Conservation (phyloP, 2,329 filamentous ascomycete species). For the Colletotrichum navitas region DNA sequence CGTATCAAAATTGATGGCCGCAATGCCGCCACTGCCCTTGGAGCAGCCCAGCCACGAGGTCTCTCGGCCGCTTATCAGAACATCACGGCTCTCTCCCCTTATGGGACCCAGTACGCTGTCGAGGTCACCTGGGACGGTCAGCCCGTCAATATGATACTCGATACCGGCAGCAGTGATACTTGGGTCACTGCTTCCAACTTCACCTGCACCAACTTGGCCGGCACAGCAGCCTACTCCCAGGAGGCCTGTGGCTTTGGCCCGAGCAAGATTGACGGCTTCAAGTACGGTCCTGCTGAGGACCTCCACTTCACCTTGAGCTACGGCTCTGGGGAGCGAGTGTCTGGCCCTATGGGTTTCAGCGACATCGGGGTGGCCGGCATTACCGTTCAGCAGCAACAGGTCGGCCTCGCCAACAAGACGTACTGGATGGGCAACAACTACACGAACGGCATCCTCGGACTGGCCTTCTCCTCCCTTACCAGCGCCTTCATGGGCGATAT, state of each 20-base stretch:
- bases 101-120: slow-evolving; percentile 58
- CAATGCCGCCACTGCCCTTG: slow-evolving; percentile 50
- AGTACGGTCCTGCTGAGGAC: slow-evolving; percentile 53
- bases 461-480: slow-evolving; percentile 64
- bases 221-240: slow-evolving; percentile 48
- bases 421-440: slow-evolving; percentile 66
- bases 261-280: slow-evolving; percentile 55
- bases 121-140: slow-evolving; percentile 56
- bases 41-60: slow-evolving; percentile 34
- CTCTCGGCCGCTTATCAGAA: slow-evolving; percentile 51
- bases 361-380: slow-evolving; percentile 62
- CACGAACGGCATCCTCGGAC: slow-evolving; percentile 64
- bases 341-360: slow-evolving; percentile 61
- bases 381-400: slow-evolving; percentile 58
- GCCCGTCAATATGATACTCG: slow-evolving; percentile 59
- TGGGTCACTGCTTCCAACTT: slow-evolving; percentile 60
- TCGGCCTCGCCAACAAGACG: slow-evolving; percentile 62
- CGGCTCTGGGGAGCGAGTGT: slow-evolving; percentile 62
- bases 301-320: slow-evolving; percentile 62
- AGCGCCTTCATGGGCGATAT: slow-evolving; percentile 59
- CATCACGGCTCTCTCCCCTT: slow-evolving; percentile 53
- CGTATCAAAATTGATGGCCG: slow-evolving; percentile 44
- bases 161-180: slow-evolving; percentile 66
- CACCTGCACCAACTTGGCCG: slow-evolving; percentile 55
- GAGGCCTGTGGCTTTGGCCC: slow-evolving; percentile 57